A percentile compares a stretch with the other conserved stretches of the same genome.
These are phyloP conservation scores for Dictyostelium capitatum DNA, from an alignment of 78 protist species.

Conservation along the genomic window DNA sequence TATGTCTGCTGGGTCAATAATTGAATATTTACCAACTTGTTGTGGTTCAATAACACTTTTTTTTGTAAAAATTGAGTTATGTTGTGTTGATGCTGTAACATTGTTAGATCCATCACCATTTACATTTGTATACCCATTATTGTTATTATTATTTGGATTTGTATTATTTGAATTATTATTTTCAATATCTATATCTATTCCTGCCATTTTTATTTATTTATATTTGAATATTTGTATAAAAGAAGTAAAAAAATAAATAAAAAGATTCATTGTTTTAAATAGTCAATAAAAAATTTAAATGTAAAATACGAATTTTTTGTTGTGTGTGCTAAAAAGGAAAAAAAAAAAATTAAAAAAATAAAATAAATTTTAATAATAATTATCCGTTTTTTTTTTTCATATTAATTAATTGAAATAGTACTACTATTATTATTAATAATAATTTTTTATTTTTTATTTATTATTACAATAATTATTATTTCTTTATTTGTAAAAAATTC, in stretches of 20 bases:
- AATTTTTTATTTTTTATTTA: too few relatives aligned
- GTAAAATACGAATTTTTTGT: background rate
- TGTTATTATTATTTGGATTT: background rate
- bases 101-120: background rate
- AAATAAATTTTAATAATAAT: background rate
- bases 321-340: background rate
- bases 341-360: background rate
- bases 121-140: background rate
- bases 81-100: too few relatives aligned
- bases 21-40: conserved; percentile 6
- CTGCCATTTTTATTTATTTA: conserved; percentile 1
- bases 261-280: background rate
- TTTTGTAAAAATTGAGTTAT: background rate
- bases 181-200: background rate
- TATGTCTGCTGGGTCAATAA: background rate
- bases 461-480: too few relatives aligned
- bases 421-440: too few relatives aligned
- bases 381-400: too few relatives aligned
- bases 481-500: too few relatives aligned
- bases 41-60: background rate
- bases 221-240: too few relatives aligned
- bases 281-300: background rate
- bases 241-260: too few relatives aligned
- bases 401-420: too few relatives aligned
- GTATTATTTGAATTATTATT: background rate